Base-by-base conservation (phyloP, 2,329 filamentous ascomycete species). In the Fusarium oligoseptatum region DNA sequence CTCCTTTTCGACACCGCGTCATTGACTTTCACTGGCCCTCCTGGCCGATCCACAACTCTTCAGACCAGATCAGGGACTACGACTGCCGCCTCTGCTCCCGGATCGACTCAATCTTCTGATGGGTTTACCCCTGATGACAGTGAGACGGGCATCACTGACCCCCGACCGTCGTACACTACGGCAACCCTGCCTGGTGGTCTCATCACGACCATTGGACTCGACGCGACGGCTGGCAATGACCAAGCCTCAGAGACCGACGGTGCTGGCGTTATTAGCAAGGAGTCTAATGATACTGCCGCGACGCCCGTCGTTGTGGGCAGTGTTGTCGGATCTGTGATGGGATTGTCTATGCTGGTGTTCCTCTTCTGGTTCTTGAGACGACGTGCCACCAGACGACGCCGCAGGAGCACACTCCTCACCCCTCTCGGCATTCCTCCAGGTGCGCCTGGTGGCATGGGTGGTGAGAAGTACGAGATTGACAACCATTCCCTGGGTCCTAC, bases 281-380 rank as follows among this genome's bases (percentile, higher is more conserved):
- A 70, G 14, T 67, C 70, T 3, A 45, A 57, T 20, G 64, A 72
- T 17, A 68, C 50, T 8, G 72, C 75, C 12, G 60, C 79, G 7
- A 80, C 76, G 4, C 77, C 77, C 6, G 85, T 85, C 7, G 83
- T 91, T 50, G 87, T 87, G 1, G 88, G 87, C 11, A 86, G 88
- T 43, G 85, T 89, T 3, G 79, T 89, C 6, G 89, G 88, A 32
- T 85, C 85, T 5, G 77, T 88, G 2, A 84, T 86, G 1, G 81
- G 72, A 17, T 36, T 82, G 39, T 83, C 84, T 4, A 67, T 90
- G 17, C 74, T 89, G 24, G 84, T 82, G 0, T 84, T 90, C 45
- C 70, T 89, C 3, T 73, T 89, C 11, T 91, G 88, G 88, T 83
- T 88, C 71, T 85, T 85, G 58, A 87, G 87, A 71, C 83, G 84